Base-by-base conservation (phyloP, 2,329 filamentous ascomycete genomes). In the Fusarium beomiforme region DNA sequence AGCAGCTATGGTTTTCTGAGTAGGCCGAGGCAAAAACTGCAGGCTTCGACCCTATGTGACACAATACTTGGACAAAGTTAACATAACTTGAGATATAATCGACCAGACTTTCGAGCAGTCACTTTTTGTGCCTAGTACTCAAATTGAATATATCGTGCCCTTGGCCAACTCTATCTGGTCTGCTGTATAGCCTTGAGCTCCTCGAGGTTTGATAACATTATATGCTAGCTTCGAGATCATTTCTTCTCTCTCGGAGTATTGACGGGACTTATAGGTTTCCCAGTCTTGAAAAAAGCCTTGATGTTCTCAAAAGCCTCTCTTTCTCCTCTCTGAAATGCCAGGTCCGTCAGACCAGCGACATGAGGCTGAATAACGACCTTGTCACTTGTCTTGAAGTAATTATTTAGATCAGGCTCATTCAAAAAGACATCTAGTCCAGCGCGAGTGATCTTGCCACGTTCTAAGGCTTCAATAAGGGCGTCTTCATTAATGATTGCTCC, bases 351-450 rank as follows among this genome's bases (percentile, higher is more conserved):
- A 0, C 83, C 83, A 0, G 81, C 85, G 44, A 85, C 68, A 68
- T 86, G 84, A 12, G 84, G 84, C 70, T 85, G 83, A 3, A 84
- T 56, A 7, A 83, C 74, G 5, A 84, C 81, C 59, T 81, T 81
- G 26, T 85, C 81, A 53, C 80, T 82, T 9, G 72, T 77, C 24
- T 70, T 56, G 39, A 86, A 85, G 47, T 81, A 84, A 0, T 78
- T 78, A 34, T 83, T 78, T 17, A 83, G 76, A 9, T 76, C 75
- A 1, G 85, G 85, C 66, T 87, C 85, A 21, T 83, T 77, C 51
- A 62, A 63, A 41, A 85, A 84, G 2, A 86, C 85, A 67, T 87
- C 85, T 39, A 88, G 63, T 1, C 86, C 87, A 2, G 84, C 85
- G 8, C 83, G 76, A 2, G 78, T 77, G 3, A 88, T 67, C 54